These are phyloP conservation scores for Carex myosuroides DNA, from an alignment of 176 grass and related monocot species.

Conservation along the genomic window DNA sequence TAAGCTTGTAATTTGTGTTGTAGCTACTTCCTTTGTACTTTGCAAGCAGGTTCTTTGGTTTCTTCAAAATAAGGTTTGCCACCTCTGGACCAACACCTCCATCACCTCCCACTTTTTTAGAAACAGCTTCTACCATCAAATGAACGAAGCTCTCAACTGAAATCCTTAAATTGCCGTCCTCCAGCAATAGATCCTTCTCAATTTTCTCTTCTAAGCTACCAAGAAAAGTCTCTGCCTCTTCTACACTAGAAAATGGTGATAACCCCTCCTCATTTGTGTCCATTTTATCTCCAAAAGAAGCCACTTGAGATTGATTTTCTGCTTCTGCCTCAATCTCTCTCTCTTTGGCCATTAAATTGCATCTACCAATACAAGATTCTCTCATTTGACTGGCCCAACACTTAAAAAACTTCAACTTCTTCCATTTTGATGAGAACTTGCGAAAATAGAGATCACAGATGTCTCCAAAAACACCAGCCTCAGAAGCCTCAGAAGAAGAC, in stretches of 20 bases:
- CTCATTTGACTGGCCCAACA: slow-evolving; percentile 87
- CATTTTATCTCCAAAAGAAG: slow-evolving; percentile 24
- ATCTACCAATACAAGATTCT: slow-evolving; percentile 24
- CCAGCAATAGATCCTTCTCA: slow-evolving; percentile 60
- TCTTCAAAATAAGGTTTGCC: slow-evolving; percentile 58
- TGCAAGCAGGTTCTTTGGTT: slow-evolving; percentile 63
- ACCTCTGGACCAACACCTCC: slow-evolving; percentile 38
- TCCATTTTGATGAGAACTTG: slow-evolving; percentile 40
- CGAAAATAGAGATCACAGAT: slow-evolving; percentile 70
- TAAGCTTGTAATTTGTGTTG: slow-evolving; percentile 57
- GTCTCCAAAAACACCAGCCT: slow-evolving; percentile 37
- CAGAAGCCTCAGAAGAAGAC: slow-evolving; percentile 32
- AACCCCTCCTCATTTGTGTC: slow-evolving; percentile 17
- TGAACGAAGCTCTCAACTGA: slow-evolving; percentile 67
- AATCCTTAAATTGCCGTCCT: slow-evolving; percentile 62
- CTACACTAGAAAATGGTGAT: slow-evolving; percentile 40
- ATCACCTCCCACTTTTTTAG: slow-evolving; percentile 39
- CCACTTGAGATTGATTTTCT: slow-evolving; percentile 34
- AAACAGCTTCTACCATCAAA: slow-evolving; percentile 52
- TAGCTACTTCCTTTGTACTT: slow-evolving; percentile 55
- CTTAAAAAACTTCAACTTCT: slow-evolving; percentile 87
- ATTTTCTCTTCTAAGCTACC: slow-evolving; percentile 63
- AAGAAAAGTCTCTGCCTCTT: slow-evolving; percentile 66
- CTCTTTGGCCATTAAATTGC: slow-evolving; percentile 21
- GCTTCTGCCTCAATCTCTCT: slow-evolving; percentile 42